These are phyloP conservation scores for Tuber indicum DNA, from an alignment of 495 filamentous ascomycete species.

Conservation along the genomic window DNA sequence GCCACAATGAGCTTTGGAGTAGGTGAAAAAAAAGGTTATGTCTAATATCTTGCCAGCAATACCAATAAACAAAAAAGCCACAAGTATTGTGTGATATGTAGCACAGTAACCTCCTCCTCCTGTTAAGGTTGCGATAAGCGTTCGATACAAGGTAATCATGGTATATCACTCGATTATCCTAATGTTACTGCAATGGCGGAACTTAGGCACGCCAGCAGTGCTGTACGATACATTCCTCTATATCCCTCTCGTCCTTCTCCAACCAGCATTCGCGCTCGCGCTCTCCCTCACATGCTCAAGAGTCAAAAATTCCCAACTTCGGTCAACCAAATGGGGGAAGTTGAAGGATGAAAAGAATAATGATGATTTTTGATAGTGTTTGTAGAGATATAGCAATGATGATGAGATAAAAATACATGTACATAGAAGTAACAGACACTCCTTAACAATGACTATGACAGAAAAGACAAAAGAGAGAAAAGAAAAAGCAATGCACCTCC, in stretches of 20 bases:
- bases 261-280: background rate
- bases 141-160: background rate
- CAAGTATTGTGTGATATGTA: background rate
- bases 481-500: background rate
- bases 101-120: background rate
- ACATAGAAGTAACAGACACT: background rate
- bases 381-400: background rate
- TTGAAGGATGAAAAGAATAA: background rate
- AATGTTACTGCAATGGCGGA: background rate
- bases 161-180: background rate
- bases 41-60: background rate
- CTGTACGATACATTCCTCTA: background rate
- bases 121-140: background rate
- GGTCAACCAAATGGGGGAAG: background rate
- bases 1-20: background rate
- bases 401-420: background rate
- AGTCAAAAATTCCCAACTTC: background rate
- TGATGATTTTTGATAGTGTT: background rate
- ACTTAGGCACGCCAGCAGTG: background rate
- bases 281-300: background rate
- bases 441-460: background rate
- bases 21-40: background rate
- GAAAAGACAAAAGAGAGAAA: background rate
- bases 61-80: background rate
- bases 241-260: background rate